These are phyloP conservation scores for Halophytophthora batemanensis DNA, from an alignment of 352 stramenopile genomes.

Conservation along the genomic window DNA sequence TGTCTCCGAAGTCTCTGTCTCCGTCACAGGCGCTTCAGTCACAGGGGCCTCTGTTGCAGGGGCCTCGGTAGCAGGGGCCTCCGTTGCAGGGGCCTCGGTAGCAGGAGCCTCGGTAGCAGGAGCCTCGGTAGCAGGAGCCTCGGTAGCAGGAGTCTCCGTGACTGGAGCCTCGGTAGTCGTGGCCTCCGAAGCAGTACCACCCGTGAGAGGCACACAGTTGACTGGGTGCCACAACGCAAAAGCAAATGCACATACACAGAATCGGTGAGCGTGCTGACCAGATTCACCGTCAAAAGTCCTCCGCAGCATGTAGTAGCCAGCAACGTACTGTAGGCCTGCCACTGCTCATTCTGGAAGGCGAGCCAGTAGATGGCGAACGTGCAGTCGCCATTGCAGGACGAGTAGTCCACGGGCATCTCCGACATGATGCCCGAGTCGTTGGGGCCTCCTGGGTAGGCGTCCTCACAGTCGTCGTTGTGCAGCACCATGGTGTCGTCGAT, in stretches of 20 bases:
- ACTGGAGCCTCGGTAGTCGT: background rate
- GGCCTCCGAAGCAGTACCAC: no score
- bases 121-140: background rate
- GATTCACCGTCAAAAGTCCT: background rate
- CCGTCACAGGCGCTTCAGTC: background rate
- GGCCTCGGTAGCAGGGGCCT: background rate
- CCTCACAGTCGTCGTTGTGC: conserved; percentile 24
- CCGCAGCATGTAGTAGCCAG: no score
- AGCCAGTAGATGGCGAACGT: conserved; percentile 39
- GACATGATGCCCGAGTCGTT: conserved; percentile 9
- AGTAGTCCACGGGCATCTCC: conserved; percentile 25
- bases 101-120: background rate
- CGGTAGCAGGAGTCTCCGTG: background rate
- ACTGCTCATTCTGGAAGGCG: conserved; percentile 22
- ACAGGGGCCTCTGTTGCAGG: background rate
- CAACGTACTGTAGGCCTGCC: conserved; percentile 35
- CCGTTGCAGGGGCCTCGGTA: background rate
- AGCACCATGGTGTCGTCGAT: conserved; percentile 24
- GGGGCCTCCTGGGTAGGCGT: conserved; percentile 13
- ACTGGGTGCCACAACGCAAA: background rate
- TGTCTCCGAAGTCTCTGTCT: background rate
- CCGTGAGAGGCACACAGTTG: background rate
- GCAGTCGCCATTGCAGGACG: conserved; percentile 22
- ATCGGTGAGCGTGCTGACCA: background rate
- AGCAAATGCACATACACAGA: background rate